Evolutionary conservation across 1,139 yeast genomes (phyloP).

Genomic region (Yamadazyma membranifaciens): DNA sequence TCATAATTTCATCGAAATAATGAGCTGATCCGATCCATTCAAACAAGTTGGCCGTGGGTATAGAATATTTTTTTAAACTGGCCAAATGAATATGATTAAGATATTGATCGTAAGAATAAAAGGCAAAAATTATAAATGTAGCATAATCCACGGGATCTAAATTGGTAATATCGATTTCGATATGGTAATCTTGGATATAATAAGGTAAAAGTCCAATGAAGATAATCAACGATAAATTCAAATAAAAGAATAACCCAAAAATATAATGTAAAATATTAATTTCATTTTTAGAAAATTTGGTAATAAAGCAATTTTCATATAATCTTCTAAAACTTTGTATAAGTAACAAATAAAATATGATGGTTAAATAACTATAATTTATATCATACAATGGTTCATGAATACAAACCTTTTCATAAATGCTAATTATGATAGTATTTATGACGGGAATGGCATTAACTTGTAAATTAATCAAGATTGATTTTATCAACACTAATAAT

Average conservation of each 20-base stretch:
- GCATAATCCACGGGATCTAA: conserved; percentile 14
- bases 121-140: conserved; percentile 29
- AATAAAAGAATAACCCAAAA: conserved; percentile 70
- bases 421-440: conserved; percentile 3
- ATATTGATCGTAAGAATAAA: conserved; percentile 56
- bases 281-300: conserved; percentile 47
- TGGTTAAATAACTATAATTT: conserved; percentile 15
- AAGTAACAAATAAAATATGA: conserved; percentile 21
- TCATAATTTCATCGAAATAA: conserved; percentile 69
- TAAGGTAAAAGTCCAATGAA: conserved; percentile 19
- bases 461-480: conserved; percentile 11
- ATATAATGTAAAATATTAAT: conserved; percentile 78
- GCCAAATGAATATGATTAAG: conserved; percentile 62
- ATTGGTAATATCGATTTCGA: conserved; percentile 7
- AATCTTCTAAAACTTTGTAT: conserved; percentile 67
- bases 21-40: conserved; percentile 67
- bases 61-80: conserved; percentile 58
- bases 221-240: conserved; percentile 22
- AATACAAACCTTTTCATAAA: conserved; percentile 10
- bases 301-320: conserved; percentile 55
- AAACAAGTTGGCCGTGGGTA: conserved; percentile 59
- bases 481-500: conserved; percentile 8
- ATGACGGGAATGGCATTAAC: conserved; percentile 9
- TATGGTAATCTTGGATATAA: conserved; percentile 9
- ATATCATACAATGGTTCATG: conserved; percentile 9